Base-by-base conservation (phyloP, 1,284 basidiomycete species). In the Moesziomyces antarcticus region DNA sequence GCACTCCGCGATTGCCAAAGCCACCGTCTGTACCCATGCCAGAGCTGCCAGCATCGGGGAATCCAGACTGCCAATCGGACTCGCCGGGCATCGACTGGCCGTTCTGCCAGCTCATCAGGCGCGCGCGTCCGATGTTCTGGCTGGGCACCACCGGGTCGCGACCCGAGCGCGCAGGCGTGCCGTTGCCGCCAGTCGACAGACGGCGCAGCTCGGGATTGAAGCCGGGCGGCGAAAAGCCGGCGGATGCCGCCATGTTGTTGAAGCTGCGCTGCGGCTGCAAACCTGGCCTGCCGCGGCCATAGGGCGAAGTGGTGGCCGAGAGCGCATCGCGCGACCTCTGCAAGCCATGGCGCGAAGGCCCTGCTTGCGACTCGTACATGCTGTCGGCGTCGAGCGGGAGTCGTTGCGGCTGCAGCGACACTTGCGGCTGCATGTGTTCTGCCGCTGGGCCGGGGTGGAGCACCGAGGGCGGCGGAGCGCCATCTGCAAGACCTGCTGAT, bases 91-190 rank as follows among this genome's bases (percentile, higher is more conserved):
- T 27, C 18, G 51, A 56, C 3, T 52, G 44, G 16, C 58, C 43
- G 49, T 59, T 67, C 53, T 73, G 70, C 70, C 70, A 73, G 56
- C 70, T 73, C 71, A 73, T 65, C 14, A 68, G 47, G 30, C 62
- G 66, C 14, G 66, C 62, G 13, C 71, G 56, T 14, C 71, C 66
- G 18, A 60, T 60, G 20, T 65, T 69, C 55, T 73, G 71, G 21
- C 59, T 62, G 10, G 65, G 71, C 13, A 73, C 71, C 8, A 73
- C 51, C 2, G 65, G 71, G 25, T 69, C 71, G 44, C 65, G 64
- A 24, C 51, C 51, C 8, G 60, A 46, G 47, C 61, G 70, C 10
- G 27, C 40, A 22, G 59, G 24, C 21, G 40, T 49, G 14, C 20
- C 43, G 18, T 49, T 43, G 11, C 51, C 62, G 21, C 57, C 61